Evolutionary conservation across 2,329 filamentous ascomycete genomes (phyloP), one percentile per base, ranked within the genome.

Genomic region (Pestalotiopsis sp.): DNA sequence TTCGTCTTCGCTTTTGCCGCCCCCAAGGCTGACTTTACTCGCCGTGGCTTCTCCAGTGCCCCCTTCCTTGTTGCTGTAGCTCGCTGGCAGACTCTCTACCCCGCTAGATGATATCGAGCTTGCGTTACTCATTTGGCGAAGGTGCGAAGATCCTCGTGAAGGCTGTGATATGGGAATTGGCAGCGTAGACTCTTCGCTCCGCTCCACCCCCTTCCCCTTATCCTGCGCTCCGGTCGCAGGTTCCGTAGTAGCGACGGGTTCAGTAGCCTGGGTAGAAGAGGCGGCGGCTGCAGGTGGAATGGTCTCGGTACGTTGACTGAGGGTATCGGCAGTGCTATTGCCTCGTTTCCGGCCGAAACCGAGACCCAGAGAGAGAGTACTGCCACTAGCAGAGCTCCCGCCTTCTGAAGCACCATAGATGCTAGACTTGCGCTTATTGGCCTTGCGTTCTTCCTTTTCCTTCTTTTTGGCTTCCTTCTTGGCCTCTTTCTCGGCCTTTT

Each of bases 101-200:
- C 91, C 84, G 0, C 93, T 97, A 0, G 94, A 97, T 9, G 91
- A 90, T 0, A 92, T 88, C 0, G 94, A 97, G 0, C 95, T 97
- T 1, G 93, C 92, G 73, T 92, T 97, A 71, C 94, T 97, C 80
- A 96, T 90, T 73, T 97, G 92, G 27, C 94, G 89, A 20, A 96
- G 83, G 77, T 94, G 91, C 1, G 92, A 93, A 4, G 89, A 88
- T 56, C 88, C 88, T 7, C 88, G 86, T 1, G 86, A 83, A 6
- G 85, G 84, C n/a, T 84, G 76, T 3, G 84, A 67, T 17, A 72
- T 82, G 5, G 84, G 80, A 70, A 86, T 83, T 2, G 83, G 83
- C 3, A 85, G 78, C 1, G 84, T 78, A 31, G 79, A 76, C 70
- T 66, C 66, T 62, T 70, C n/a, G 14, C 78, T 77, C 20, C 91